phyloP scores from a whole-genome alignment of 306 rosid species.

The Dalbergia cochinchinensis region DNA sequence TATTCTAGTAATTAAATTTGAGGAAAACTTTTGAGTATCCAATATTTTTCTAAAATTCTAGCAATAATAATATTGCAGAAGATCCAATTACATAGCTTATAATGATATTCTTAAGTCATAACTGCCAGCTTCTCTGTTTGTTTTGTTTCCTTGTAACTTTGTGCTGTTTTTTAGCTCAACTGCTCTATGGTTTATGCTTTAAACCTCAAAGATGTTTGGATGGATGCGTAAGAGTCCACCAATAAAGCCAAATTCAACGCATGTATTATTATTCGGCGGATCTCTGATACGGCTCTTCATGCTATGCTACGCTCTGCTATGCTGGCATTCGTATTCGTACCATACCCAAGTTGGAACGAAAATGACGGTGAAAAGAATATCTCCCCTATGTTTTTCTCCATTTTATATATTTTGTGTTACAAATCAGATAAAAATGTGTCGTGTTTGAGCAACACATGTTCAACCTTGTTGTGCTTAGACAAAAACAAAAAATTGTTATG shows the following conservation, averaged over 20 bases:
- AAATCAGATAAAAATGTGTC: not conserved
- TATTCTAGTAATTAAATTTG: no score
- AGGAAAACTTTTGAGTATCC: no score
- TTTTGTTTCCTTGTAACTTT: constrained; percentile 21
- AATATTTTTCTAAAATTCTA: no score
- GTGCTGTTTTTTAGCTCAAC: not conserved
- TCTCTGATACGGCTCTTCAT: constrained; percentile 27
- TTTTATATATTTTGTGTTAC: not conserved
- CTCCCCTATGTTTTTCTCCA: not conserved
- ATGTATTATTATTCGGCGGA: constrained; percentile 19
- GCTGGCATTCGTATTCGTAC: not conserved
- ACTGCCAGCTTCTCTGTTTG: constrained; percentile 20
- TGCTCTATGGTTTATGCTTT: not conserved
- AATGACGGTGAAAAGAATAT: not conserved
- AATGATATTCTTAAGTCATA: not conserved
- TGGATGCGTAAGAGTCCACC: not conserved
- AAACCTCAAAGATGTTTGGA: not conserved
- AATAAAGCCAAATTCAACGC: constrained; percentile 41
- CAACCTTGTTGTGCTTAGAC: not conserved
- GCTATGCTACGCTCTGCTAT: not conserved
- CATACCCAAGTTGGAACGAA: constrained; percentile 21
- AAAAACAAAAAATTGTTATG: not conserved
- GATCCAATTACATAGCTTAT: constrained; percentile 27
- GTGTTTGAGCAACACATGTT: constrained; percentile 1
- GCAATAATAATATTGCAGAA: not conserved